Percentiles rank a stretch among this genome's conserved stretches.
These are phyloP conservation scores for Thraustochytrium striatum DNA, from an alignment of 352 stramenopile genomes.

Conservation along the genomic window DNA sequence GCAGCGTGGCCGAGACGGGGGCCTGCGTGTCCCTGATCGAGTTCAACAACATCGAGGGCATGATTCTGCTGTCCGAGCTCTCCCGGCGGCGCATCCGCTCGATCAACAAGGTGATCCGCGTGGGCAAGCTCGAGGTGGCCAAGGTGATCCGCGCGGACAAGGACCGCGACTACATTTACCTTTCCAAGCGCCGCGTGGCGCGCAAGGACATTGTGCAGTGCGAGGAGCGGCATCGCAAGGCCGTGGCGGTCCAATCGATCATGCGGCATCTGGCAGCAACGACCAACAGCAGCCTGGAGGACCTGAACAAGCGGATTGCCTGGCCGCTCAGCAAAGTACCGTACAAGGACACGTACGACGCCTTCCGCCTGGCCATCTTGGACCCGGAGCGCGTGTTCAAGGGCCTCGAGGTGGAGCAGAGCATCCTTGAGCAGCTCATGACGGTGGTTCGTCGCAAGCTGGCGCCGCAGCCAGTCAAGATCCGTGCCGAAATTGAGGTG, in stretches of 20 bases:
- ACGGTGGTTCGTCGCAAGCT: slow-evolving; percentile 92
- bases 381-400: slow-evolving; percentile 71
- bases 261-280: slow-evolving; percentile 73
- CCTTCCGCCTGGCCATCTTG: slow-evolving; percentile 89
- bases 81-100: slow-evolving; percentile 95
- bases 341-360: slow-evolving; percentile 97
- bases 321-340: slow-evolving; percentile 97
- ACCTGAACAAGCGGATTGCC: slow-evolving; percentile 83
- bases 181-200: slow-evolving; percentile 97
- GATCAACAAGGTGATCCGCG: slow-evolving; percentile 99
- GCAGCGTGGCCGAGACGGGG: slow-evolving; percentile 98
- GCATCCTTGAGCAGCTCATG: slow-evolving; percentile 80
- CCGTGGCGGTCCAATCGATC: slow-evolving; percentile 97
- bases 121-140: slow-evolving; percentile 98
- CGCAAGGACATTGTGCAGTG: slow-evolving; percentile 98
- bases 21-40: slow-evolving; percentile 99
- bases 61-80: slow-evolving; percentile 99
- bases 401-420: slow-evolving; percentile 79
- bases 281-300: slow-evolving; percentile 67
- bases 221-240: slow-evolving; percentile 98
- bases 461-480: slow-evolving; percentile 98
- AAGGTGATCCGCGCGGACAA: slow-evolving; percentile 99
- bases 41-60: slow-evolving; percentile 99
- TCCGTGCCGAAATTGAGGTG: slow-evolving; percentile 98
- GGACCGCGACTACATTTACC: slow-evolving; percentile 99